These are phyloP conservation scores for Pinus albicaulis DNA, from an alignment of 75 land plant genomes.

Conservation along the genomic window DNA sequence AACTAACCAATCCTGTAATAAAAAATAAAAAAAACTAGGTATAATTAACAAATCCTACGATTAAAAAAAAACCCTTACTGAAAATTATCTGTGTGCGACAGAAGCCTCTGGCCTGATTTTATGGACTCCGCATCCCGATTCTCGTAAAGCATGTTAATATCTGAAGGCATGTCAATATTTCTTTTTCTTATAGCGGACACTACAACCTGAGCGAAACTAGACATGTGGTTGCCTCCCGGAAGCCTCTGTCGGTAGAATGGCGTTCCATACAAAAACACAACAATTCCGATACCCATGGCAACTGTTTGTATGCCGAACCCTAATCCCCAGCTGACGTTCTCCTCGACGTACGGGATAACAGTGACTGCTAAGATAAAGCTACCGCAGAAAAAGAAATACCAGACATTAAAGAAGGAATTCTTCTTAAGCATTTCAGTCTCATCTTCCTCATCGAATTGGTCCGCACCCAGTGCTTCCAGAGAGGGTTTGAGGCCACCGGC, in stretches of 20 bases:
- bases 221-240: constrained; percentile 17
- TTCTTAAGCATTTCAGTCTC: constrained; percentile 20
- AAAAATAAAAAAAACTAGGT: no score
- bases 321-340: constrained; percentile 30
- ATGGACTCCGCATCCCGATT: constrained; percentile 1
- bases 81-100: neutral
- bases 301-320: constrained; percentile 17
- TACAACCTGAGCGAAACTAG: constrained; percentile 21
- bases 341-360: constrained; percentile 18
- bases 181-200: constrained; percentile 14
- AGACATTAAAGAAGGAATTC: constrained; percentile 31
- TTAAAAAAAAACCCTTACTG: neutral
- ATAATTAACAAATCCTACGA: no score
- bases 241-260: neutral
- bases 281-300: constrained; percentile 12
- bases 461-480: constrained; percentile 33
- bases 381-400: constrained; percentile 14
- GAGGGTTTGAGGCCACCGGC: constrained; percentile 37
- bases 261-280: constrained; percentile 18
- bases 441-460: constrained; percentile 16
- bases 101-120: neutral
- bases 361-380: neutral
- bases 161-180: constrained; percentile 11
- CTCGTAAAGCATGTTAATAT: constrained; percentile 45
- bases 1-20: no score